Percentiles rank a stretch among this genome's conserved stretches.
phyloP scores from a whole-genome alignment of 163 green algal species.

The Scenedesmus sp. region DNA sequence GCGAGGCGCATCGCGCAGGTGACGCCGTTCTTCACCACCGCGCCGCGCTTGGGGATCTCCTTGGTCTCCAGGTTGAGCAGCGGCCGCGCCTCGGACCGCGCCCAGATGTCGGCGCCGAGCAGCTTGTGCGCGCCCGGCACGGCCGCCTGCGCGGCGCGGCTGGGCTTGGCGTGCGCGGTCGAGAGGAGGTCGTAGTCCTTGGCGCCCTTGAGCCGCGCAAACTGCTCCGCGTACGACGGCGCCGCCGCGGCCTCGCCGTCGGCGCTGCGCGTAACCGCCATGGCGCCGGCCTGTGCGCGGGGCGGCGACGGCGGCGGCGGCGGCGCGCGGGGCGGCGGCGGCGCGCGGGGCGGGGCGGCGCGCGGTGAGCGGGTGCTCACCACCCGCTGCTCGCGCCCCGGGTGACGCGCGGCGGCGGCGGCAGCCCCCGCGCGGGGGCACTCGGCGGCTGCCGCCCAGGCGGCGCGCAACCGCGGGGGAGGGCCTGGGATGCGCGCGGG shows the following conservation, averaged over 20 bases:
- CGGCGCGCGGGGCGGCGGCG: neutral
- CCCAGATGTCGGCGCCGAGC: slow-evolving; percentile 5
- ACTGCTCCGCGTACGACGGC: slow-evolving; percentile 23
- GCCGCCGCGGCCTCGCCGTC: too few species aligned
- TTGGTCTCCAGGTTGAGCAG: slow-evolving; percentile 39
- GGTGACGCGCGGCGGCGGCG: too few species aligned
- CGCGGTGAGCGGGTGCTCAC: too few species aligned
- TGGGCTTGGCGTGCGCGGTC: slow-evolving; percentile 14
- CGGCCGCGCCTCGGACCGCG: neutral
- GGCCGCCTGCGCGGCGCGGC: neutral
- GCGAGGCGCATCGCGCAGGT: slow-evolving; percentile 32
- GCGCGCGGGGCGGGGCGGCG: too few species aligned
- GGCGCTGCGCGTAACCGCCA: neutral
- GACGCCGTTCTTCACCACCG: slow-evolving; percentile 38
- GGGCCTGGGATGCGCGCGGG: too few species aligned
- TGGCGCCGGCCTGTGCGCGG: neutral
- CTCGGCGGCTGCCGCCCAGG: too few species aligned
- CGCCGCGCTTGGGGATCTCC: slow-evolving; percentile 21
- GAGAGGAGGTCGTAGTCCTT: slow-evolving; percentile 27
- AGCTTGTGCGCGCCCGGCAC: slow-evolving; percentile 24
- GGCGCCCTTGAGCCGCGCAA: slow-evolving; percentile 28
- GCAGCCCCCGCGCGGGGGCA: too few species aligned
- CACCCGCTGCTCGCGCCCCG: too few species aligned
- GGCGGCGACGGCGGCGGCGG: neutral
- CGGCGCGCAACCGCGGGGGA: too few species aligned